Evolutionary conservation across 2,329 filamentous ascomycete genomes (phyloP), one percentile per base, ranked within the genome.

Genomic region (Sporothrix pallida): DNA sequence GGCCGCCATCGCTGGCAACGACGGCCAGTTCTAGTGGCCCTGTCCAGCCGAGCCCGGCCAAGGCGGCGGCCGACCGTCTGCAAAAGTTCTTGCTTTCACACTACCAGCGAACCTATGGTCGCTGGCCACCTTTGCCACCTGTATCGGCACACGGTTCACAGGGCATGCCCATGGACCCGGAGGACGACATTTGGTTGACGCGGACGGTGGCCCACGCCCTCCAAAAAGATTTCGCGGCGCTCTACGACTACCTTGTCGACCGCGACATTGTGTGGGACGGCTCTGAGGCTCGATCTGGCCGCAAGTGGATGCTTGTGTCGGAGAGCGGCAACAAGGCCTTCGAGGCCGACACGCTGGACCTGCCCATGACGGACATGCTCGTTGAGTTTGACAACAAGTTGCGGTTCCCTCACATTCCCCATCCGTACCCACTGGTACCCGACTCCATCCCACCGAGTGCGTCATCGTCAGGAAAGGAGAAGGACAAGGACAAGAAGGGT

Each of bases 171-270:
- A 56, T 54, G 46, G 78, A 82, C 71, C 70, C 77, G 52, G 81
- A 83, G 0, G 83, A 86, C 46, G 85, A 87, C 10, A 83, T 84
- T 54, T 92, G 90, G 90, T 83, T 93, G 13, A 90, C 87, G 4
- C 84, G 91, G 56, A 86, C 84, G 2, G 79, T 92, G 20, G 86
- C 86, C 0, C 84, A 86, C 65, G 83, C 83, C 2, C 79, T 93
- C n/a, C 89, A 91, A 76, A 84, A 83, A 46, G 91, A 93, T 76
- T 92, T 93, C 77, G 88, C 89, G 2, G 87, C 89, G 0, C 82
- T 93, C 1, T 93, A 93, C 77, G 90, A 93, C 77, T 92, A 91
- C 75, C 82, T 93, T 0, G 90, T 93, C 17, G 88, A 93, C 79
- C 86, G 89, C 5, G 88, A 92, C 65, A 86, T 92, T 4, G 79